A percentile compares a stretch with the other conserved stretches of the same genome.
Evolutionary conservation across 2,329 filamentous ascomycete species (phyloP).

Genomic region (Beauveria rudraprayagi): DNA sequence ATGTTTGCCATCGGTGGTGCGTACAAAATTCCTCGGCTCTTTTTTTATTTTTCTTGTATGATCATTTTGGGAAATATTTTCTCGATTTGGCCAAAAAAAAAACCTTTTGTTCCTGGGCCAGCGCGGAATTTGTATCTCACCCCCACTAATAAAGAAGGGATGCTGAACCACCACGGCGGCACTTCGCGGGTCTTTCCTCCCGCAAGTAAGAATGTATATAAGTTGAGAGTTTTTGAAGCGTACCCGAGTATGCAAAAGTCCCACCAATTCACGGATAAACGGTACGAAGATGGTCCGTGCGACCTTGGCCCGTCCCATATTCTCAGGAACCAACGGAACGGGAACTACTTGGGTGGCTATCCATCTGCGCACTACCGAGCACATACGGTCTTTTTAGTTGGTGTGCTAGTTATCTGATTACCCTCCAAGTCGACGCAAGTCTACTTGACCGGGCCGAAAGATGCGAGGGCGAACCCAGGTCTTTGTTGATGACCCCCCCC

Average conservation of each 20-base stretch:
- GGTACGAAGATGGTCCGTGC: neutral
- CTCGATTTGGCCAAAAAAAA: neutral
- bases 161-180: neutral
- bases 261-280: neutral
- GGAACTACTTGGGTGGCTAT: too few relatives aligned
- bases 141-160: neutral
- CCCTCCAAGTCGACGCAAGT: neutral
- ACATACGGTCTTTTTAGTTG: too few relatives aligned
- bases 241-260: neutral
- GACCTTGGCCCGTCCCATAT: neutral
- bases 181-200: neutral
- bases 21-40: too few relatives aligned
- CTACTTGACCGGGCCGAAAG: too few relatives aligned
- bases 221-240: too few relatives aligned
- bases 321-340: neutral
- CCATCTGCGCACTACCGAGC: too few relatives aligned
- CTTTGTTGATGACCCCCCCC: neutral
- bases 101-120: neutral
- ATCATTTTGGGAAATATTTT: too few relatives aligned
- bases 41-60: too few relatives aligned
- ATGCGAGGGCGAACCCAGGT: neutral
- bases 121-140: neutral
- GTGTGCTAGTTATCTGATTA: neutral
- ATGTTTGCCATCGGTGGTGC: too few relatives aligned
- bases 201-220: neutral